Evolutionary conservation across 495 filamentous ascomycete genomes (phyloP).

Genomic region (Penicillium daleae): DNA sequence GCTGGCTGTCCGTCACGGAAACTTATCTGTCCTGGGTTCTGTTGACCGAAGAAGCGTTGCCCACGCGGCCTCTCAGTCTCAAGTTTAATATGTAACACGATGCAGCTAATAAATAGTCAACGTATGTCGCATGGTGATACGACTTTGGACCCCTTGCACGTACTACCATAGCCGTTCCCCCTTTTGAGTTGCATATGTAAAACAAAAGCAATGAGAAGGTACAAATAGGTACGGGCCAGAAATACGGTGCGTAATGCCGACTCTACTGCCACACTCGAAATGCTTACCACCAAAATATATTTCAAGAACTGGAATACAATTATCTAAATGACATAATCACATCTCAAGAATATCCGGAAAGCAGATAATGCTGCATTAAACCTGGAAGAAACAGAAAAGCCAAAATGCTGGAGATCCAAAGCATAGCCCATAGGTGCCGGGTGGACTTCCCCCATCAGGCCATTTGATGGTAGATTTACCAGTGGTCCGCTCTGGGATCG

Average conservation of each 20-base stretch:
- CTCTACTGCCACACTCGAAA: not conserved
- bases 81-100: too few relatives aligned
- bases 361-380: not conserved
- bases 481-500: not conserved
- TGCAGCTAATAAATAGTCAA: not conserved
- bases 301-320: not conserved
- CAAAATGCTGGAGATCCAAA: not conserved
- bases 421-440: not conserved
- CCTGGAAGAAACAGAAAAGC: not conserved
- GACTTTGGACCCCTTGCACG: not conserved
- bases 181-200: too few relatives aligned
- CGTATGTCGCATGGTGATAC: too few relatives aligned
- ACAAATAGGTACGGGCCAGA: not conserved
- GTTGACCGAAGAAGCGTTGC: too few relatives aligned
- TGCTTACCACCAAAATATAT: not conserved
- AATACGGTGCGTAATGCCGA: not conserved
- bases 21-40: too few relatives aligned
- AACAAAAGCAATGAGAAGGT: not conserved
- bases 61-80: too few relatives aligned
- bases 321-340: too few relatives aligned
- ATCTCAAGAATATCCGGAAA: not conserved
- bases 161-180: too few relatives aligned
- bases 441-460: not conserved
- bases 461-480: not conserved
- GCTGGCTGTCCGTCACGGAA: too few relatives aligned